phyloP scores from a whole-genome alignment of 2,329 filamentous ascomycete species.

The Colletotrichum godetiae region DNA sequence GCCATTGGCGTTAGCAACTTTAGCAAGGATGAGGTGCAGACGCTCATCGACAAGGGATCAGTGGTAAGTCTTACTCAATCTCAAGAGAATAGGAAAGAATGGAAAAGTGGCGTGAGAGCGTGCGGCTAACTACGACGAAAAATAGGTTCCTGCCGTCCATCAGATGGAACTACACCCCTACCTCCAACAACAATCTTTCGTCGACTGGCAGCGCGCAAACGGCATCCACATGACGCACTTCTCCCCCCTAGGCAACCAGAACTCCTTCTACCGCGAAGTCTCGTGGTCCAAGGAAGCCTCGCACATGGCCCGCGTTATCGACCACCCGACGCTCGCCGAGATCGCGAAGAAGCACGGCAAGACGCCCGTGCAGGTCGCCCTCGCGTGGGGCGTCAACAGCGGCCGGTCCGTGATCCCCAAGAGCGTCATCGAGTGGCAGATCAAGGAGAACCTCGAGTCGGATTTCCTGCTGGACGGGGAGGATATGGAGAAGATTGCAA shows the following conservation, averaged over 20 bases:
- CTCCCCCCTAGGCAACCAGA: constrained; percentile 47
- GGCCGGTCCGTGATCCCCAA: constrained; percentile 49
- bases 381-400: constrained; percentile 47
- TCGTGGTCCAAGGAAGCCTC: constrained; percentile 45
- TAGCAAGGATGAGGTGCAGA: not conserved
- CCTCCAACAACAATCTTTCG: constrained; percentile 48
- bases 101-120: not conserved
- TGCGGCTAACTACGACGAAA: not conserved
- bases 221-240: constrained; percentile 47
- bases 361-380: constrained; percentile 44
- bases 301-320: constrained; percentile 42
- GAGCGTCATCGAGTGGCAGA: constrained; percentile 47
- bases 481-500: not conserved
- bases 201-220: constrained; percentile 39
- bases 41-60: not conserved
- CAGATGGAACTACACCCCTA: constrained; percentile 74
- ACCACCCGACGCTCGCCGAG: constrained; percentile 42
- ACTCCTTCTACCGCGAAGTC: constrained; percentile 44
- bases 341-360: constrained; percentile 43
- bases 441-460: constrained; percentile 26
- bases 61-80: not conserved
- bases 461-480: not conserved
- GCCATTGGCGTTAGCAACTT: constrained; percentile 55
- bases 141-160: constrained; percentile 45
- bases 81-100: not conserved